Percentiles rank a stretch among this genome's conserved stretches.
phyloP scores from a whole-genome alignment of 73 alveolate genomes.

The Paraurostyla sp. region DNA sequence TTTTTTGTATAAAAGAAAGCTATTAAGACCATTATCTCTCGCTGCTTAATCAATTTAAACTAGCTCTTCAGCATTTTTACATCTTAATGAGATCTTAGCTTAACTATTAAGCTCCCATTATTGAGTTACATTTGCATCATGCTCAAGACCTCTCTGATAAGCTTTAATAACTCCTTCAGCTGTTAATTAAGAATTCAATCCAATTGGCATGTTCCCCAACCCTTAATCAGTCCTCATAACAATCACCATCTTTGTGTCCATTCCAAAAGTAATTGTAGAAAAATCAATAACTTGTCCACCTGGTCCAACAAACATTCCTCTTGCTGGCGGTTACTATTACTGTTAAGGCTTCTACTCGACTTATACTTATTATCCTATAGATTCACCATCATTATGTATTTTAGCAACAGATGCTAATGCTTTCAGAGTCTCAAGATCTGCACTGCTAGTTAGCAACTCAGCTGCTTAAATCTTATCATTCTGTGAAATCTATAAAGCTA shows the following conservation, averaged over 20 bases:
- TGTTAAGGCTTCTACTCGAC: background rate
- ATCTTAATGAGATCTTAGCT: constrained; percentile 35
- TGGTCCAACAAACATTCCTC: background rate
- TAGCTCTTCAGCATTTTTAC: constrained; percentile 19
- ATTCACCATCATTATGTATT: background rate
- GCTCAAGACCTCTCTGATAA: background rate
- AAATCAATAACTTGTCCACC: background rate
- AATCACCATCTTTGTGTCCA: constrained; percentile 2
- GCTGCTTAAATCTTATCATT: constrained; percentile 36
- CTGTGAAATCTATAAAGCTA: constrained; percentile 37
- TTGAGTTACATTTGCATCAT: background rate
- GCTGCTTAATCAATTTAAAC: background rate
- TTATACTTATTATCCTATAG: no score
- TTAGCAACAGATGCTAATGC: background rate
- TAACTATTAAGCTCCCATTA: constrained; percentile 1
- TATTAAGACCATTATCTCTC: background rate
- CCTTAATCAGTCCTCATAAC: background rate
- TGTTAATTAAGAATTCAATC: background rate
- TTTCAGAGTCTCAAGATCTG: constrained; percentile 33
- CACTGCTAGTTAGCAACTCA: constrained; percentile 20
- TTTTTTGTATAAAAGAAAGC: background rate
- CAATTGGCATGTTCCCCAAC: constrained; percentile 4
- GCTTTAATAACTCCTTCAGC: constrained; percentile 21
- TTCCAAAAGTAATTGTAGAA: background rate
- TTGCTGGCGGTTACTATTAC: background rate